These are phyloP conservation scores for Penicillium sp. DNA, from an alignment of 2,329 filamentous ascomycete species.

Conservation along the genomic window DNA sequence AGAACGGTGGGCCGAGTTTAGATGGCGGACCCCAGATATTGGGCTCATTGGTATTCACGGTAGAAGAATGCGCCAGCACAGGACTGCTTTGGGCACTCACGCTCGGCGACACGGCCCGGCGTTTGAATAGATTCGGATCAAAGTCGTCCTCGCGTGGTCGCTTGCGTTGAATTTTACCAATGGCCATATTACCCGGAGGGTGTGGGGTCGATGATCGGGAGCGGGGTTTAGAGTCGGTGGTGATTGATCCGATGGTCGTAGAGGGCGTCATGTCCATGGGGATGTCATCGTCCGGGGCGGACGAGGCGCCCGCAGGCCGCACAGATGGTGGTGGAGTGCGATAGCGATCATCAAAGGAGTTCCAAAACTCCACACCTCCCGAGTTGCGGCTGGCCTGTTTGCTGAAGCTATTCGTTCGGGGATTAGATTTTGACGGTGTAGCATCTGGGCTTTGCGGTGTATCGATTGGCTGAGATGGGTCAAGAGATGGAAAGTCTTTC, in stretches of 20 bases:
- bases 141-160: constrained; percentile 88
- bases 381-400: constrained; percentile 67
- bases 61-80: constrained; percentile 71
- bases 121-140: constrained; percentile 80
- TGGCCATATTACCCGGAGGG: constrained; percentile 46
- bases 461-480: constrained; percentile 34
- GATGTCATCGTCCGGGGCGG: constrained; percentile 39
- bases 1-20: constrained; percentile 46
- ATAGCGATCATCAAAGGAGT: constrained; percentile 64
- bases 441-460: constrained; percentile 13
- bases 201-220: constrained; percentile 41
- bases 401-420: constrained; percentile 66
- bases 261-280: constrained; percentile 39
- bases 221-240: constrained; percentile 29
- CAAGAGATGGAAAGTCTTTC: constrained; percentile 46
- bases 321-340: constrained; percentile 58
- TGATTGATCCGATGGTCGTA: constrained; percentile 24
- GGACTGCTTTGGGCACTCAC: constrained; percentile 89
- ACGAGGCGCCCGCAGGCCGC: constrained; percentile 52
- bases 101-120: constrained; percentile 82
- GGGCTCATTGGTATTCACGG: constrained; percentile 57
- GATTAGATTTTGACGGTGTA: constrained; percentile 29
- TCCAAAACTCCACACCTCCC: constrained; percentile 70
- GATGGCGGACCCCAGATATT: constrained; percentile 67
- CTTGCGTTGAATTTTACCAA: constrained; percentile 69